These are phyloP conservation scores for Rhizopus microsporus DNA, from an alignment of 371 early-diverging fungal genomes.

Conservation along the genomic window DNA sequence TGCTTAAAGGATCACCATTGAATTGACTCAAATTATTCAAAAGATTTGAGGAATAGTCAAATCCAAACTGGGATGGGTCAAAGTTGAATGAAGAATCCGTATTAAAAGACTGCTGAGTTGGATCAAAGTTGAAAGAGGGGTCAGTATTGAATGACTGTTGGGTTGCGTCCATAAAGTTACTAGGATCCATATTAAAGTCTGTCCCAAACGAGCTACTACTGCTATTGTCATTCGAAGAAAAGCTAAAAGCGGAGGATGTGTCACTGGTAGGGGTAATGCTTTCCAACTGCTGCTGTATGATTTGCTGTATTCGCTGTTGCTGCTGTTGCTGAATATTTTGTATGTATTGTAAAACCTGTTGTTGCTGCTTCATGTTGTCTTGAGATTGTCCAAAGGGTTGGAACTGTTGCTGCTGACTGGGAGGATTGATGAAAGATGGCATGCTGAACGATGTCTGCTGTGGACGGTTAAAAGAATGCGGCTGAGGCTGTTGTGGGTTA, in stretches of 20 bases:
- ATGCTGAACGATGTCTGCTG: no score
- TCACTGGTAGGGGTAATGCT: neutral
- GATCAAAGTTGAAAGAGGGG: no score
- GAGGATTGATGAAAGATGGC: no score
- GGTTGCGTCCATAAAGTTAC: neutral
- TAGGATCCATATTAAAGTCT: neutral
- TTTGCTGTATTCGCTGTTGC: neutral
- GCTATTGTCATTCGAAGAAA: neutral
- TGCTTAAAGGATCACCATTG: no score
- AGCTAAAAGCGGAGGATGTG: neutral
- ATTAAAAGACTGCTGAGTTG: no score
- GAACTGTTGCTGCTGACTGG: neutral
- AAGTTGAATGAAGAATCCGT: no score
- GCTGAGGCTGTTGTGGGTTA: neutral
- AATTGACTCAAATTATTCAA: no score
- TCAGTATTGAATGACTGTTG: no score
- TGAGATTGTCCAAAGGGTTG: no score
- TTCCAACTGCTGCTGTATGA: neutral
- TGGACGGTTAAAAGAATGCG: neutral
- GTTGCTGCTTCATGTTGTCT: neutral
- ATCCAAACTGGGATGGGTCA: no score
- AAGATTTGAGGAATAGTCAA: no score
- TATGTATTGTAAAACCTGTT: neutral
- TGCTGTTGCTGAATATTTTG: neutral
- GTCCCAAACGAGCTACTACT: neutral